Evolutionary conservation across 345 rosid genomes (phyloP), one percentile per base, ranked within the genome.

Genomic region (Microthlaspi erraticum): DNA sequence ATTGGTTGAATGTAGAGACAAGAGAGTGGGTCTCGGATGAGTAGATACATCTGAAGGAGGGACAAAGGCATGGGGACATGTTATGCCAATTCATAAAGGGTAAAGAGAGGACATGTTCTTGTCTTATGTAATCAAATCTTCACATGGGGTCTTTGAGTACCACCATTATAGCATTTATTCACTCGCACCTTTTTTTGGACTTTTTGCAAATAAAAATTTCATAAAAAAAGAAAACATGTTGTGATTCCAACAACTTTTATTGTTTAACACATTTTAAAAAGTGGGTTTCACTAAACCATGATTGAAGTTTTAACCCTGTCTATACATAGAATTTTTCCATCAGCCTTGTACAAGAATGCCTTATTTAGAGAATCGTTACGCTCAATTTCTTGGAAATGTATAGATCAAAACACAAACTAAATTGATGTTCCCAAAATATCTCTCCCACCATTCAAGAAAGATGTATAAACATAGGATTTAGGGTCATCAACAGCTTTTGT

Each of bases 31-130:
- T 72, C 65, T 72, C 38, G 43, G 65, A 23, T 23, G 26, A 72
- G 71, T 63, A 54, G 64, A 63, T 72, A 72, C 70, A 72, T 72
- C 76, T 64, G 33, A 64, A 37, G 43, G 55, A 64, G 77, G 41
- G 77, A 64, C 77, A 72, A 64, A 36, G 31, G 71, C 77, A 72
- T 60, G 70, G 59, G 77, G 71, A 72, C 77, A 72, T 72, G 77
- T 64, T 64, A 57, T 55, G 77, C 77, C 77, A 72, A 64, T 64
- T 74, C 78, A 74, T 66, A 52, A 74, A 67, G 73, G 33, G 10
- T 50, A 59, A 52, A 12, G 46, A 33, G 42, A 61, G 70, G 52
- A 75, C 79, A 62, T 75, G 79, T 68, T 70, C 67, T 64, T 76
- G 71, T 76, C 71, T 62, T 70, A 54, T 76, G 20, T 18, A 68